Evolutionary conservation across 73 alveolate species (phyloP), one percentile per base, ranked within the genome.

Genomic region (Diophrys sp.): DNA sequence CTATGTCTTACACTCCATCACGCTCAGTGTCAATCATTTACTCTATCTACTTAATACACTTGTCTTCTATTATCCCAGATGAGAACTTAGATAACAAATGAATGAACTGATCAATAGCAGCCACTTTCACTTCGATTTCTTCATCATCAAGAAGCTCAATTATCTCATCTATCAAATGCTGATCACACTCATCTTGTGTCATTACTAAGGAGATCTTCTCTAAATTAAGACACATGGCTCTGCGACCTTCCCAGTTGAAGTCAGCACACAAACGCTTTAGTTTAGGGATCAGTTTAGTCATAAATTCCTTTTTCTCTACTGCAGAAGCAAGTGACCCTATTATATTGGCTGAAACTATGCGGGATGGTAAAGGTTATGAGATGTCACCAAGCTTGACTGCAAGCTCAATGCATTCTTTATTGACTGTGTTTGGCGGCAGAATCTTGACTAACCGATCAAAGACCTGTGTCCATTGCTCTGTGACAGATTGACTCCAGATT

Each of bases 191-290:
- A 5, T 70, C 80, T 55, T 56, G 25, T 1, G 67, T 23, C 31
- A 79, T 31, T 18, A 56, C 23, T 8, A 31, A 29, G 34, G 75
- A 27, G n/a, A 71, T n/a, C 18, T 25, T 14, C 28, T 25, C 26
- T n/a, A 79, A 31, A 30, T 34, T 33, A 14, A 53, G 55, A 28
- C 72, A 30, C 23, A 79, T 70, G 1, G 87, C 75, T 77, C 44
- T 56, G 2, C 91, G 18, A 2, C 77, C 83, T 68, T 83, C 91
- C 91, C 91, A 83, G 72, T 83, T 83, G 44, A 83, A 79, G 34
- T 83, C 91, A 28, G 62, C 33, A 27, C 86, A 67, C 24, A 76
- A 66, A 0, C 27, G 23, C 54, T 75, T 75, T 24, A 73, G n/a
- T 32, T 54, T 29, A 23, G 72, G 56, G 14, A 62, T 56, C 31